phyloP scores from a whole-genome alignment of 306 rosid species.

The Trifolium repens region DNA sequence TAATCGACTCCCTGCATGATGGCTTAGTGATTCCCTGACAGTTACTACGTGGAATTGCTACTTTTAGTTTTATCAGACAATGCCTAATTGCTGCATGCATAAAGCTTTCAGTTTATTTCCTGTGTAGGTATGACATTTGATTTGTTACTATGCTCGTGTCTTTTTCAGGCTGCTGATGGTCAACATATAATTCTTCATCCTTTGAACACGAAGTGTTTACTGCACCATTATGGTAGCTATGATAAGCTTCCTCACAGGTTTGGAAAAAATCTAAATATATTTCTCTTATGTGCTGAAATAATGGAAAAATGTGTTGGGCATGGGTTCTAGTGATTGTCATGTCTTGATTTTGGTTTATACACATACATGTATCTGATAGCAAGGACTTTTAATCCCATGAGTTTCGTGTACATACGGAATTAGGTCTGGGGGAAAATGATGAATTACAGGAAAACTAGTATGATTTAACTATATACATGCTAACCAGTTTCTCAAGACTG shows the following conservation, averaged over 20 bases:
- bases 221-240: slow-evolving; percentile 79
- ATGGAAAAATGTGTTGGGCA: neutral
- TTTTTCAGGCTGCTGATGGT: slow-evolving; percentile 90
- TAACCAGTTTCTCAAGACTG: neutral
- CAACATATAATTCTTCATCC: slow-evolving; percentile 97
- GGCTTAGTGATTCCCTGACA: neutral
- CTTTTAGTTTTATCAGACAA: slow-evolving; percentile 30
- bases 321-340: slow-evolving; percentile 21
- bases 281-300: slow-evolving; percentile 23
- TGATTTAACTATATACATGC: slow-evolving; percentile 23
- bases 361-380: neutral
- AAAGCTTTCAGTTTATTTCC: neutral
- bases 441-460: neutral
- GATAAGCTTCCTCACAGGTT: slow-evolving; percentile 88
- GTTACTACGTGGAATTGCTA: slow-evolving; percentile 34
- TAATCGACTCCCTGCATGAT: neutral
- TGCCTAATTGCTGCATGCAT: slow-evolving; percentile 17
- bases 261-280: slow-evolving; percentile 30
- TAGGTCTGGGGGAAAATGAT: slow-evolving; percentile 16
- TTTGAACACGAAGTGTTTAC: slow-evolving; percentile 84
- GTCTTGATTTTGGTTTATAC: slow-evolving; percentile 31
- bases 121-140: slow-evolving; percentile 23
- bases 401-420: slow-evolving; percentile 6
- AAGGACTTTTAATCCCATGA: slow-evolving; percentile 11
- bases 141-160: slow-evolving; percentile 45